Base-by-base conservation (phyloP, 2,329 filamentous ascomycete genomes). In the Cytospora leucostoma region DNA sequence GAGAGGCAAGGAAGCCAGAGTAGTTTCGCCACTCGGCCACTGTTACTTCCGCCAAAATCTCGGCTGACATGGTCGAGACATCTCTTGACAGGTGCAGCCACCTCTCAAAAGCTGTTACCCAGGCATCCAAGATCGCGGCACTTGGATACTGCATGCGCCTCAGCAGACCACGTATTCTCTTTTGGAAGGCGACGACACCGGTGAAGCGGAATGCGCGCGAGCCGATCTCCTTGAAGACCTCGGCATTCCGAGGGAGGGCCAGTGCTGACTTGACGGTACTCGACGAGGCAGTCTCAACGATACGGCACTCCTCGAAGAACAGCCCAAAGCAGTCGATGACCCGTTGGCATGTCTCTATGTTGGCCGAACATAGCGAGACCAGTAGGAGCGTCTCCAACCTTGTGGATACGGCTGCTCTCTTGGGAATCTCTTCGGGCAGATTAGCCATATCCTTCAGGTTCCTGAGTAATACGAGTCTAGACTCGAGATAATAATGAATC, bases 181-280 rank as follows among this genome's bases (percentile, higher is more conserved):
- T 89, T 68, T 90, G 88, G 69, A 90, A 90, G 2, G 87, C 88
- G 12, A 90, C 88, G 8, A 89, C 74, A 1, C 88, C 88, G 8
- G 88, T 90, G 68, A 90, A 88, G 34, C 85, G 80, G 69, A 89
- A 90, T 1, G 81, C 82, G 50, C 81, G 83, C 1, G 86, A 88
- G 1, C 85, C 81, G 58, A 90, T 84, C 66, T 89, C 86, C 32
- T 78, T 75, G 65, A 87, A 89, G 1, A 87, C 76, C 7, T 86
- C 82, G 38, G 80, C 79, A 66, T 90, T 90, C 40, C 84, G 82
- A 53, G 88, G 77, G 15, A 88, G 74, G 0, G 83, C 79, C 37
- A 64, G 32, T 11, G 81, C 77, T 3, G 79, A 75, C 67, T 86
- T 86, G 17, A 78, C 74, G 3, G 80, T 75, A 60, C 83, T 80